phyloP scores from a whole-genome alignment of 1,284 basidiomycete species.

The Ceratobasidium sp. region DNA sequence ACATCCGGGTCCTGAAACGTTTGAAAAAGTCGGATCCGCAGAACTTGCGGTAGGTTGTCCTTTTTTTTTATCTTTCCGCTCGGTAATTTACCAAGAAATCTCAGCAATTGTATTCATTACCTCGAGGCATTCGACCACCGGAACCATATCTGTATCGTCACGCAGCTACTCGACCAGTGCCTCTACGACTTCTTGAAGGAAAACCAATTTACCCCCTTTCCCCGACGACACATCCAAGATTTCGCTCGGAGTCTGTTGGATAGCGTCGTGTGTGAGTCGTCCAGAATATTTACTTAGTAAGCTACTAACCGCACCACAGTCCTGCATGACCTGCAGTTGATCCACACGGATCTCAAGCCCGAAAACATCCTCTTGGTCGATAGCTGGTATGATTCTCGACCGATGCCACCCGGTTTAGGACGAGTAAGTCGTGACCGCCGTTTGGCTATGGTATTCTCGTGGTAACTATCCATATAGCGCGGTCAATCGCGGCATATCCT shows the following conservation, averaged over 20 bases:
- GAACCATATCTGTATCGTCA: slow-evolving; percentile 98
- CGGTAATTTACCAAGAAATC: slow-evolving; percentile 49
- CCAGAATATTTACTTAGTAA: slow-evolving; percentile 28
- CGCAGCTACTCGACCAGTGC: slow-evolving; percentile 96
- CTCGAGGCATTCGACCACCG: slow-evolving; percentile 96
- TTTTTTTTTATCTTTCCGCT: slow-evolving; percentile 39
- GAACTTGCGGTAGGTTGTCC: slow-evolving; percentile 83
- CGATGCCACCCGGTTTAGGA: slow-evolving; percentile 39
- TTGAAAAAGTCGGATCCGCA: slow-evolving; percentile 91
- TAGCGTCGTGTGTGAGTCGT: slow-evolving; percentile 90
- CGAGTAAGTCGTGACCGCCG: slow-evolving; percentile 42
- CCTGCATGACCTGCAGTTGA: slow-evolving; percentile 89
- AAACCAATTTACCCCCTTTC: slow-evolving; percentile 97
- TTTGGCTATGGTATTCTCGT: not conserved
- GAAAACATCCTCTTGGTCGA: slow-evolving; percentile 97
- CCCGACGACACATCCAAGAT: slow-evolving; percentile 94
- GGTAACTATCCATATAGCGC: slow-evolving; percentile 5
- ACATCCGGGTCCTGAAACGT: slow-evolving; percentile 93
- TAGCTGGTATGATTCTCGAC: slow-evolving; percentile 56
- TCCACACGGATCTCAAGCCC: slow-evolving; percentile 99
- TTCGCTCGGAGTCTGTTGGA: slow-evolving; percentile 94
- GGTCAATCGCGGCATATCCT: slow-evolving; percentile 74
- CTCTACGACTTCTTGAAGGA: slow-evolving; percentile 99
- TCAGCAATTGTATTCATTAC: slow-evolving; percentile 97
- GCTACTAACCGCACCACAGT: slow-evolving; percentile 65